Evolutionary conservation across 2,329 filamentous ascomycete species (phyloP), one percentile per base, ranked within the genome.

Genomic region (Tolypocladium paradoxum): DNA sequence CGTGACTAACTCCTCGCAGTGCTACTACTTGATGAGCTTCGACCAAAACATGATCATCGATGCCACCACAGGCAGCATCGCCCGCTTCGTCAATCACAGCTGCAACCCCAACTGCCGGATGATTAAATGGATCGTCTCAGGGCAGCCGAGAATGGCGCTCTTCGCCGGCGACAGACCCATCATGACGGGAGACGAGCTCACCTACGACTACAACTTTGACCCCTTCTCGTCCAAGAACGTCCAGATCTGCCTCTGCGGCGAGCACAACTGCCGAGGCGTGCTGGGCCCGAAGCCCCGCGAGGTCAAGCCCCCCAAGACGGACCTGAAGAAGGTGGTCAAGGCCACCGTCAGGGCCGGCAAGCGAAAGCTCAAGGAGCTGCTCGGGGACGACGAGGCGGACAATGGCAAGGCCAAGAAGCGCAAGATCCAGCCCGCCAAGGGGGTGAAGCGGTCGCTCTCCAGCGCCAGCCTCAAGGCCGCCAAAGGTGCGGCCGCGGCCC

Each of bases 11-110:
- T 24, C 37, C 22, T 51, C 6, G 4, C 61, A 96, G 88, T 96
- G 90, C 70, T 97, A 96, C 70, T 99, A 99, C 69, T 76, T 99
- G 49, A 99, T 99, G 93, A 90, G 90, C 53, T 96, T 97, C 66
- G 91, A 97, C 65, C 90, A 96, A 69, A 93, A 95, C 69, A 93
- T 97, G 84, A 95, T 97, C 63, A 95, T 99, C 59, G 93, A 99
- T 73, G 93, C 92, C 35, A 96, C 91, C 31, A 90, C 89, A 53
- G 93, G 93, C 62, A 95, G 89, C 59, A 95, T 97, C 70, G 92
- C 93, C 63, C 87, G 93, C 53, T 99, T 99, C 68, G 91, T 99
- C 67, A 99, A 99, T 67, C 93, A 99, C 69, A 96, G 90, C 20
- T 99, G 93, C 71, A 86, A 88, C 54, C 93, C 93, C 3, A 99